Base-by-base conservation (phyloP, 257 asterid genomes). In the Nicotiana noctiflora region DNA sequence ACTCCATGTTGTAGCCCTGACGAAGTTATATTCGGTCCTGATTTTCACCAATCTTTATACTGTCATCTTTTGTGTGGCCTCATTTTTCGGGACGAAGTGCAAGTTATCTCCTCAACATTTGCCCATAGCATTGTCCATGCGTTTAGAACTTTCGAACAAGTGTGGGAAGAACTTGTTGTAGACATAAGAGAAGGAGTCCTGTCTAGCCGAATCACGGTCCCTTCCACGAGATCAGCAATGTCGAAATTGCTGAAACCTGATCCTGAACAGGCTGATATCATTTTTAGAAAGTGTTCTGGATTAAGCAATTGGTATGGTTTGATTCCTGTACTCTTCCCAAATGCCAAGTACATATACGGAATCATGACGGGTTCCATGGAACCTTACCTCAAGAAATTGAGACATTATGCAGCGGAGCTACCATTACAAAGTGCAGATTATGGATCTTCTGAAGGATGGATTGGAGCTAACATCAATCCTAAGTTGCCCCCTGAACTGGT, bases 291-390 rank as follows among this genome's bases (percentile, higher is more conserved):
- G 87, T 89, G 92, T 49, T 46, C 51, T 46, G 90, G 93, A 15
- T 77, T 95, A 46, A 92, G 92, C 79, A 90, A 90, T 64, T 92
- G 96, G 97, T 90, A 92, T 60, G 98, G 97, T 8, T 63, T 96
- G 66, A 92, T 96, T 59, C 90, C 81, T 0, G 96, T 82, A 81
- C 79, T 92, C 14, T 92, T 96, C 83, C 99, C 99, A 4, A 90
- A 90, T 46, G 86, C 89, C 8, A 89, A 86, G 85, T 96, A 94
- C 77, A 84, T 96, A 12, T 92, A 93, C 1, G 98, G 98, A 55
- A 92, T 96, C 77, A 96, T 94, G 97, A 96, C 99, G 0, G 99
- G 99, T 4, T 92, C 98, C 8, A 96, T 96, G 99, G 99, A 92
- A 66, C 99, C 96, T 4, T 96, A 96, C 81, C 37, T 94, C 86